Conservation (phyloP, 495 filamentous ascomycete genomes). For the Aspergillus wentii region DNA sequence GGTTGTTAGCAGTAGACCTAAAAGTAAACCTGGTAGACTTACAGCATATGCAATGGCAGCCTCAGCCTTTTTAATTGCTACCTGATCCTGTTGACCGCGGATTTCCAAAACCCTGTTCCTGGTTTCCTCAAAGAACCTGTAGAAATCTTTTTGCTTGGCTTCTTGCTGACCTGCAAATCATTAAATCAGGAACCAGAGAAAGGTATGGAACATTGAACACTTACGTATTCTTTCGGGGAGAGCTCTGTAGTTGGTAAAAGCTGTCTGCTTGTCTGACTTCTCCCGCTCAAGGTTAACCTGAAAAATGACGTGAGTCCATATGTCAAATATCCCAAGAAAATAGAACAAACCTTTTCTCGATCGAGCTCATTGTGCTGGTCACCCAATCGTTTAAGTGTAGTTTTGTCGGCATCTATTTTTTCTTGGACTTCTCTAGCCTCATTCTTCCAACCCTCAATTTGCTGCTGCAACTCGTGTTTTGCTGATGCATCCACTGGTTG, state of each 20-base stretch:
- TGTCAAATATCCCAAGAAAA: background rate
- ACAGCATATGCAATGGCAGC: slow-evolving; percentile 61
- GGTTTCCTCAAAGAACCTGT: slow-evolving; percentile 38
- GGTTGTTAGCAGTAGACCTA: slow-evolving; percentile 9
- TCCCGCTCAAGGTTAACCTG: slow-evolving; percentile 45
- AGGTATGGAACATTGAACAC: slow-evolving; percentile 2
- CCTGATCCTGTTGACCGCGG: slow-evolving; percentile 47
- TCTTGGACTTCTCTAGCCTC: slow-evolving; percentile 33
- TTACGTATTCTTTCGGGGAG: slow-evolving; percentile 68
- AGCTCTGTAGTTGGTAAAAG: slow-evolving; percentile 53
- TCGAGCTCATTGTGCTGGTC: slow-evolving; percentile 11
- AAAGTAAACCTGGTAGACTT: slow-evolving; percentile 13
- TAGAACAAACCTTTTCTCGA: slow-evolving; percentile 35
- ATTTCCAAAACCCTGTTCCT: slow-evolving; percentile 36
- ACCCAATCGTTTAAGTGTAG: slow-evolving; percentile 37
- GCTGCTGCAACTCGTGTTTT: slow-evolving; percentile 45
- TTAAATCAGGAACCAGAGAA: slow-evolving; percentile 8
- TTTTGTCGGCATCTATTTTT: slow-evolving; percentile 23
- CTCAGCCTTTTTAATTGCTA: slow-evolving; percentile 58
- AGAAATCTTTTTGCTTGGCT: slow-evolving; percentile 36
- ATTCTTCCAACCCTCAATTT: slow-evolving; percentile 37
- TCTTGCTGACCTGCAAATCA: slow-evolving; percentile 46
- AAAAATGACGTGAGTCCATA: slow-evolving; percentile 12
- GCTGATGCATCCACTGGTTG: slow-evolving; percentile 63
- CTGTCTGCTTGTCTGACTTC: slow-evolving; percentile 54